phyloP scores from a whole-genome alignment of 1,139 yeast species.

The Geotrichum aggregatum region DNA sequence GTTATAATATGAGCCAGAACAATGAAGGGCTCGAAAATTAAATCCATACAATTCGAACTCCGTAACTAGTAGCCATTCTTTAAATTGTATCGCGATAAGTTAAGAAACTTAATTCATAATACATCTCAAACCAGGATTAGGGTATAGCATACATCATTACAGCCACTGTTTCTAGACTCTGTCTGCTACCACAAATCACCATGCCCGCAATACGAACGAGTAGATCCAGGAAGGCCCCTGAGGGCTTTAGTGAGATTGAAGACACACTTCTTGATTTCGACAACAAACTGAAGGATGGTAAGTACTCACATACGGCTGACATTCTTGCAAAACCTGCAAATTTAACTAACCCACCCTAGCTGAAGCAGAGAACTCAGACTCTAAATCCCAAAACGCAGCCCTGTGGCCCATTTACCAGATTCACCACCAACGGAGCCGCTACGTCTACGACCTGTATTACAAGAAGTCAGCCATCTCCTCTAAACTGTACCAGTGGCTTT shows the following conservation, averaged over 20 bases:
- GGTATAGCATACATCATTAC: not conserved
- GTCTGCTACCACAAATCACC: not conserved
- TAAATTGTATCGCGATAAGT: too few relatives aligned
- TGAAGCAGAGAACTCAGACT: constrained; percentile 33
- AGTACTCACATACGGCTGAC: constrained; percentile 26
- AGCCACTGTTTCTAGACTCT: not conserved
- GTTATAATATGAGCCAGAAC: too few relatives aligned
- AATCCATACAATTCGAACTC: too few relatives aligned
- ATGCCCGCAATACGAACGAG: constrained; percentile 47
- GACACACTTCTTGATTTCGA: constrained; percentile 65
- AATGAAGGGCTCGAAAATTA: too few relatives aligned
- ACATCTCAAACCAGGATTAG: not conserved
- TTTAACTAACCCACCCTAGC: constrained; percentile 23
- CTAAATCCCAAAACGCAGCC: constrained; percentile 46
- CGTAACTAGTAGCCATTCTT: too few relatives aligned
- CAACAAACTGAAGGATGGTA: constrained; percentile 57
- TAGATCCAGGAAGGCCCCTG: constrained; percentile 57
- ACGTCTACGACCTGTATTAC: constrained; percentile 70
- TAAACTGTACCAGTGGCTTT: constrained; percentile 72
- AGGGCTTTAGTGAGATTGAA: constrained; percentile 69
- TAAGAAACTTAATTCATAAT: too few relatives aligned
- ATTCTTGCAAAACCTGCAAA: constrained; percentile 15
- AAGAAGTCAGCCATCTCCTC: constrained; percentile 61
- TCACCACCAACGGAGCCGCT: constrained; percentile 71
- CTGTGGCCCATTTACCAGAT: constrained; percentile 71